Base-by-base conservation (phyloP, 495 filamentous ascomycete species). In the Pseudoneurospora amorphoporcata region DNA sequence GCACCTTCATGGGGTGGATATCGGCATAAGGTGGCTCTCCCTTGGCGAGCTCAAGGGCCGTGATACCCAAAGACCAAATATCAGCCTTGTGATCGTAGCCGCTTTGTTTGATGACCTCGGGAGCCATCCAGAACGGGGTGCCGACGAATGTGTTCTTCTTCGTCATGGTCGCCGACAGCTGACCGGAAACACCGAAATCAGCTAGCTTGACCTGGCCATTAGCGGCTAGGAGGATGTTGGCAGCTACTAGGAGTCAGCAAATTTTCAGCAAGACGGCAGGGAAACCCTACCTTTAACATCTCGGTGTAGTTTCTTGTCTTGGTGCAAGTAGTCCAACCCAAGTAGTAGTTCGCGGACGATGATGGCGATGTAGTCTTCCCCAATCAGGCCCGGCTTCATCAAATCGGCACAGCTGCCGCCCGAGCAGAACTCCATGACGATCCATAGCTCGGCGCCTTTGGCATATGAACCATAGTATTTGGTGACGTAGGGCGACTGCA, bases 101-200 rank as follows among this genome's bases (percentile, higher is more conserved):
- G 69, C 93, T 95, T 79, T 97, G 94, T 84, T 97, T 97, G 81
- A 99, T 99, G 39, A 99, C 95, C 81, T 99, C 95, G 9, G 95
- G 95, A 5, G 95, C 95, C 95, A 99, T 99, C 95, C 95, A 99
- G 82, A 98, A 99, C 1, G 95, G 95, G 3, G 95, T 98, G 16
- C 95, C 95, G 32, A 99, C 95, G 79, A 99, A 99, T 0, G 95
- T 99, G 78, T 98, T 99, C 81, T 97, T 97, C 83, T 98, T 97
- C 35, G 96, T 97, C 92, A 98, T 98, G n/a, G 95, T 98, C 2
- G 94, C 93, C 32, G 95, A 94, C n/a, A 99, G 86, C 78, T 99
- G 95, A 16, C 95, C 94, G 32, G 95, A 97, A 17, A 99, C 95
- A 61, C 95, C 95, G 82, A 99, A 99, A 82, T 99, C 95, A 9